Evolutionary conservation across 78 protist species (phyloP).

Genomic region (Carpediemonas membranifera): DNA sequence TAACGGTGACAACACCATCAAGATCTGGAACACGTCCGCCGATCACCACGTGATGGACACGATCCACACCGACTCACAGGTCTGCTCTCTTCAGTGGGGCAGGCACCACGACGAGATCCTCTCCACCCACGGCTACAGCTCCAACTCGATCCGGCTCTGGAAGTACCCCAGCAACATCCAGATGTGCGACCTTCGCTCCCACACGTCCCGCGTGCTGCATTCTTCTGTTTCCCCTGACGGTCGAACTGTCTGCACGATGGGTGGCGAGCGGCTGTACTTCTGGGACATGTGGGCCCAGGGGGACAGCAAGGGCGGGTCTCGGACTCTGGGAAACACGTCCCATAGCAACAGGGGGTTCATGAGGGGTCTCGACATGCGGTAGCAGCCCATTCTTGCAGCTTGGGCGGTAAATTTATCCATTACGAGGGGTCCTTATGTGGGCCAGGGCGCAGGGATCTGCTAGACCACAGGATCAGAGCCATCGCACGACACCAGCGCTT

Average conservation of each 20-base stretch:
- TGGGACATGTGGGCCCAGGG: no score
- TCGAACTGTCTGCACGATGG: constrained; percentile 18
- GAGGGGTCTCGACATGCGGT: no score
- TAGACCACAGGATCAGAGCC: no score
- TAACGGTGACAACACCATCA: constrained; percentile 58
- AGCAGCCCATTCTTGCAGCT: no score
- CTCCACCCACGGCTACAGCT: constrained; percentile 89
- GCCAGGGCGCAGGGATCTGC: no score
- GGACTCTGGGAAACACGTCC: no score
- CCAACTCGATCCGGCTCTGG: constrained; percentile 94
- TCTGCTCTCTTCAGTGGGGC: constrained; percentile 67
- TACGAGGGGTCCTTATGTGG: no score
- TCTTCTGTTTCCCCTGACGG: constrained; percentile 40
- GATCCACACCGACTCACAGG: constrained; percentile 33
- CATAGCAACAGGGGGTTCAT: no score
- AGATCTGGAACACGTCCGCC: constrained; percentile 18
- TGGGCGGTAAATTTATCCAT: no score
- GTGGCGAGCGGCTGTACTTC: no score
- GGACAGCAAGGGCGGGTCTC: no score
- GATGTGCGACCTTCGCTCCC: constrained; percentile 87
- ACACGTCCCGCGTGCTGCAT: constrained; percentile 86
- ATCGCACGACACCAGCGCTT: no score
- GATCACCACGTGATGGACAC: background rate
- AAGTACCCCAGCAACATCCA: constrained; percentile 56
- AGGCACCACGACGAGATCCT: constrained; percentile 74